These are phyloP conservation scores for Pleurostoma richardsiae DNA, from an alignment of 2,329 filamentous ascomycete species.

Conservation along the genomic window DNA sequence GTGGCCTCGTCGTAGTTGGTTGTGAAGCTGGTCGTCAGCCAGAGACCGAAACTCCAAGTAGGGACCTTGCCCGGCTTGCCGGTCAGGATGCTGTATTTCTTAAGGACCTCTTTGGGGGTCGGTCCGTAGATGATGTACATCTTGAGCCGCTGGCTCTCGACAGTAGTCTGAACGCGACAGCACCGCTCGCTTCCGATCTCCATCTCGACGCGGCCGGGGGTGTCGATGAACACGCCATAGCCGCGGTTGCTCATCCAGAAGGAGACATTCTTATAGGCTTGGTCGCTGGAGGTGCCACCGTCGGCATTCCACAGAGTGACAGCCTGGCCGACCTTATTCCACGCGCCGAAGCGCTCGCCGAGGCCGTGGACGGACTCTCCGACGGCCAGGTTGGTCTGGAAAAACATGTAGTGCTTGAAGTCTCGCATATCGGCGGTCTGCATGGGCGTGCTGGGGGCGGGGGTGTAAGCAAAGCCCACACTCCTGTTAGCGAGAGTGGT, in stretches of 20 bases:
- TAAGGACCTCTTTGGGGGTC: conserved; percentile 63
- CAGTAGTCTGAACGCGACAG: conserved; percentile 53
- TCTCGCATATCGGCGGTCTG: conserved; percentile 25
- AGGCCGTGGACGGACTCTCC: conserved; percentile 52
- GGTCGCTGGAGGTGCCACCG: conserved; percentile 44
- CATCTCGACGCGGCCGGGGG: conserved; percentile 51
- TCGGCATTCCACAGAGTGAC: conserved; percentile 54
- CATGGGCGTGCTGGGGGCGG: conserved; percentile 24
- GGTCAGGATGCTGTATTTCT: conserved; percentile 60
- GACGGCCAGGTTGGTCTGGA: conserved; percentile 37
- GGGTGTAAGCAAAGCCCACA: conserved; percentile 31
- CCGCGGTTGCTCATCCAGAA: conserved; percentile 65
- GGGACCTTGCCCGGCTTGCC: conserved; percentile 60
- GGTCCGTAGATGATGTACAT: conserved; percentile 68
- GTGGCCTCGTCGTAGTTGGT: conserved; percentile 64
- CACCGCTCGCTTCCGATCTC: conserved; percentile 57
- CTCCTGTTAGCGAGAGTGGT: conserved; percentile 32
- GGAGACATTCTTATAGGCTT: conserved; percentile 64
- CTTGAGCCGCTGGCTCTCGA: conserved; percentile 62
- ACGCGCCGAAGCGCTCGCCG: conserved; percentile 51
- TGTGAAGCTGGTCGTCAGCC: conserved; percentile 69
- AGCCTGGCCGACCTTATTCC: conserved; percentile 49
- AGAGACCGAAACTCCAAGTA: conserved; percentile 69
- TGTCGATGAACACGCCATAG: conserved; percentile 68
- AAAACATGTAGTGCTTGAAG: conserved; percentile 27